phyloP scores from a whole-genome alignment of 768 basidiomycete species.

The Trametes sanguinea region DNA sequence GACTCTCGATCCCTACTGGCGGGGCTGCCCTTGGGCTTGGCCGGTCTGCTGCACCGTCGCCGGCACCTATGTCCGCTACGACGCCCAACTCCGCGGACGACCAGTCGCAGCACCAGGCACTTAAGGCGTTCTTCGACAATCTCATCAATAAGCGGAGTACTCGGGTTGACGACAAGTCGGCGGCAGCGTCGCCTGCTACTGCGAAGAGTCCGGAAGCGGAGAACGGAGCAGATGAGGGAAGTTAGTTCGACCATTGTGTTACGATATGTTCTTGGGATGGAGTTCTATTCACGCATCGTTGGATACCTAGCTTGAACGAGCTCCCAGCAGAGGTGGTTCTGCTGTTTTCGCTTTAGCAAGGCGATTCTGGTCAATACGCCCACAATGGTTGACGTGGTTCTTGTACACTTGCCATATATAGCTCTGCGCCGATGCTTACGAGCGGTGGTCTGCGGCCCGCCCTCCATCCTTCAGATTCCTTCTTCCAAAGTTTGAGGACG shows the following conservation, averaged over 20 bases:
- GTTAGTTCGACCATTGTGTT: slow-evolving; percentile 8
- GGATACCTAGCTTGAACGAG: background rate
- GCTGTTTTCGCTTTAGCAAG: too few species aligned
- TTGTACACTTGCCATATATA: slow-evolving; percentile 8
- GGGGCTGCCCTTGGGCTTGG: slow-evolving; percentile 12
- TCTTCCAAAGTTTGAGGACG: background rate
- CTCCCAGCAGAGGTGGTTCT: too few species aligned
- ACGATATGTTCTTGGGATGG: background rate
- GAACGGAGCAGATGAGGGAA: slow-evolving; percentile 24
- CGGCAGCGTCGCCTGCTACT: slow-evolving; percentile 27
- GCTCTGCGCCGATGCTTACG: background rate
- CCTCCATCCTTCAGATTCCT: background rate
- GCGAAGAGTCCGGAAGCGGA: slow-evolving; percentile 31
- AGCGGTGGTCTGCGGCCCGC: background rate
- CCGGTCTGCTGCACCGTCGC: slow-evolving; percentile 32
- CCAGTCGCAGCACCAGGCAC: slow-evolving; percentile 79
- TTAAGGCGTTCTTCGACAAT: slow-evolving; percentile 88
- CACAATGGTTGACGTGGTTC: background rate
- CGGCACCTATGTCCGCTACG: slow-evolving; percentile 27
- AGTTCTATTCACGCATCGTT: background rate
- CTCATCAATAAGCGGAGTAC: slow-evolving; percentile 73
- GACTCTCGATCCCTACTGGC: slow-evolving; percentile 26
- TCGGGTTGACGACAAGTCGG: slow-evolving; percentile 35
- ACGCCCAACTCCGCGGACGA: slow-evolving; percentile 51
- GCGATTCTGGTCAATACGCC: too few species aligned